phyloP scores from a whole-genome alignment of 2,329 filamentous ascomycete genomes.

The Claviceps sp. region DNA sequence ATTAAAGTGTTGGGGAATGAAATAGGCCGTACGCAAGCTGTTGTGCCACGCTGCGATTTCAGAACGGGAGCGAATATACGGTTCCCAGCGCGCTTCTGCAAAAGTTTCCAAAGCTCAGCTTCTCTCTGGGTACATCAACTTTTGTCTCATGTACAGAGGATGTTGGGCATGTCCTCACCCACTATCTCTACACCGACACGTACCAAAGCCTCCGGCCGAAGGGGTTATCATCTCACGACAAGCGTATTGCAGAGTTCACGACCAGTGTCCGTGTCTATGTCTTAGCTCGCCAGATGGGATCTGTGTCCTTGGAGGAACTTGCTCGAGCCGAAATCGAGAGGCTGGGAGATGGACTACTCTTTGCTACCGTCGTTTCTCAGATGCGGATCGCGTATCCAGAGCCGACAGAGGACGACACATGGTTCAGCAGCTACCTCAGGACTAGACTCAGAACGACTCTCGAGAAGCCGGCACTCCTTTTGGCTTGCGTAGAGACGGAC shows the following conservation, averaged over 20 bases:
- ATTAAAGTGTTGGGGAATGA: too few species aligned
- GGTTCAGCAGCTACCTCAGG: background rate
- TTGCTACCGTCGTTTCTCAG: background rate
- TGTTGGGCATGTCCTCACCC: background rate
- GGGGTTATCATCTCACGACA: background rate
- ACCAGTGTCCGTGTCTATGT: background rate
- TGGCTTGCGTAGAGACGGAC: background rate
- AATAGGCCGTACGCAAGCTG: background rate
- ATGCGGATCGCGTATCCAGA: background rate
- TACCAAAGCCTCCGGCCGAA: background rate
- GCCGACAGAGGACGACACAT: background rate
- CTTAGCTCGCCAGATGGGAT: background rate
- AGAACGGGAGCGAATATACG: background rate
- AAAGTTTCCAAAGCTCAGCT: background rate
- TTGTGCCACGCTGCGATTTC: background rate
- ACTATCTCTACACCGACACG: background rate
- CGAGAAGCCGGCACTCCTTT: background rate
- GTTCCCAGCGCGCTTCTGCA: background rate
- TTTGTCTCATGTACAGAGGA: background rate
- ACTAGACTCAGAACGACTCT: background rate
- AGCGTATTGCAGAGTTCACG: background rate
- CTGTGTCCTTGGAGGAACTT: background rate
- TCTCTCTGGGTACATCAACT: background rate
- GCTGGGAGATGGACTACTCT: background rate
- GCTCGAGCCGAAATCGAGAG: background rate